These are phyloP conservation scores for Malus domestica DNA, from an alignment of 306 rosid species.

Conservation along the genomic window ASM211411v1 NC_041793.1:46495501-46496000, in stretches of 20 bases:
- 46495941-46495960: background rate
- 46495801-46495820: fast-evolving
- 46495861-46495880: background rate
- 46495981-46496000: background rate
- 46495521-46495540: fast-evolving
- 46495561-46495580: no score
- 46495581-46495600: no score
- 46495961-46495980: background rate
- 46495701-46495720: no score
- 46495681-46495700: fast-evolving
- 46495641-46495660: no score
- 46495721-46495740: no score
- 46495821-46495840: no score
- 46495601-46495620: no score
- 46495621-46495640: background rate
- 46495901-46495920: background rate
- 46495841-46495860: background rate
- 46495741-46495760: no score
- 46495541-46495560: no score
- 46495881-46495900: constrained; percentile 10
- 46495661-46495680: no score
- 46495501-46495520: no score
- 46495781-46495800: fast-evolving
- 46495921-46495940: background rate
- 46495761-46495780: no score